Conservation (phyloP, 352 stramenopile species). For the Globisporangium viniferum region DNA sequence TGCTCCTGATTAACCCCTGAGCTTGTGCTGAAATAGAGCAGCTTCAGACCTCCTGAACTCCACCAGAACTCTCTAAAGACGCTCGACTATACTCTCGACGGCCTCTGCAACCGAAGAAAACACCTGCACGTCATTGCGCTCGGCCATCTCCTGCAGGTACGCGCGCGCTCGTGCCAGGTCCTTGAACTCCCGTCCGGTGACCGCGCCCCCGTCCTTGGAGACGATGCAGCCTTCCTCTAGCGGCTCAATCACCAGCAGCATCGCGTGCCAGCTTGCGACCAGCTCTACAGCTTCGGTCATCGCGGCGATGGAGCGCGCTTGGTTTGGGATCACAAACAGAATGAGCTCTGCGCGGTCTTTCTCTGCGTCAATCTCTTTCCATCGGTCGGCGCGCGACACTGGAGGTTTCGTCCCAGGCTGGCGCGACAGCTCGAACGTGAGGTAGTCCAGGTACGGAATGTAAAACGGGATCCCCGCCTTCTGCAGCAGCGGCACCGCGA, state of each 20-base stretch:
- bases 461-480: slow-evolving; percentile 73
- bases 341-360: slow-evolving; percentile 74
- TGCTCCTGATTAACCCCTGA: background rate
- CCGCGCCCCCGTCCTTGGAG: slow-evolving; percentile 36
- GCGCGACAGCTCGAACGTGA: slow-evolving; percentile 53
- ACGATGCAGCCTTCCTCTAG: slow-evolving; percentile 58
- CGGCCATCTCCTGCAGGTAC: slow-evolving; percentile 85
- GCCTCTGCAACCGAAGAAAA: slow-evolving; percentile 63
- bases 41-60: background rate
- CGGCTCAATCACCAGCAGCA: slow-evolving; percentile 79
- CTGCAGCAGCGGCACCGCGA: slow-evolving; percentile 70
- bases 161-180: slow-evolving; percentile 71
- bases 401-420: slow-evolving; percentile 26
- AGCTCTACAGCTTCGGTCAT: slow-evolving; percentile 85
- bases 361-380: slow-evolving; percentile 55
- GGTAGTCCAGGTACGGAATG: slow-evolving; percentile 70
- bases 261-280: slow-evolving; percentile 57
- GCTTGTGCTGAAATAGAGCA: background rate
- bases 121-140: slow-evolving; percentile 73
- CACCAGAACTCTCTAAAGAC: slow-evolving; percentile 23
- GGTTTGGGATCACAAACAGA: slow-evolving; percentile 76
- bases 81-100: slow-evolving; percentile 61
- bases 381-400: slow-evolving; percentile 32
- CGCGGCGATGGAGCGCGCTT: slow-evolving; percentile 69
- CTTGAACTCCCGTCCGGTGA: slow-evolving; percentile 71